Evolutionary conservation across 1,284 basidiomycete genomes (phyloP), one percentile per base, ranked within the genome.

Genomic region (Moniliophthora roreri): DNA sequence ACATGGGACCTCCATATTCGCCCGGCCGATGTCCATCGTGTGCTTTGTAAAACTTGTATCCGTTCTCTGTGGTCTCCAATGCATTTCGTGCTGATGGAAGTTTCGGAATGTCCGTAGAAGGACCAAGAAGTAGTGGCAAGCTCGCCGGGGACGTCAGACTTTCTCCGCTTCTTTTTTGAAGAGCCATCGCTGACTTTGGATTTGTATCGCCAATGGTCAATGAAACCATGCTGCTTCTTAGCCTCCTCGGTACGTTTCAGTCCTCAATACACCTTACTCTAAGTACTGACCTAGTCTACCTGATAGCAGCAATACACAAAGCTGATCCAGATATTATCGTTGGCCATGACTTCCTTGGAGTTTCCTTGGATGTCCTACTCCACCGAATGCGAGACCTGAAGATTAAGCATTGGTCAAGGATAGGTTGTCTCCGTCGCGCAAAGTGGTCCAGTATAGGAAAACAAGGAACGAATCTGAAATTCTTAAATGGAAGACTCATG

Each of bases 271-370:
- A n/a, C n/a, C n/a, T n/a, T n/a, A n/a, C n/a, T n/a, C n/a, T n/a
- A n/a, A n/a, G 21, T 16, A 26, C n/a, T 37, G 26, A 32, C 15
- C 34, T 21, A 15, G n/a, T n/a, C n/a, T 26, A 50, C 51, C 52
- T 35, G 38, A 18, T 35, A 93, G 94, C 85, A 41, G 85, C 88
- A 6, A 81, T 98, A 28, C 83, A 91, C 66, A 89, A 88, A 63
- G 81, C 91, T 23, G 97, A 99, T 65, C 95, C 97, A 0, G 97
- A 99, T 66, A 85, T 98, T 32, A 86, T 99, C 48, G 81, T 99
- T 28, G 95, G 96, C 0, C 95, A 98, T 66, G 95, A 98, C 55
- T 96, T 99, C 69, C 76, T 93, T 10, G 95, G 93, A n/a, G 89
- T 89, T 41, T 88, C 89, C 3, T 81, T 98, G 26, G 96, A 99